These are phyloP conservation scores for Yarrowia hollandica DNA, from an alignment of 805 yeast species.

Conservation along the genomic window DNA sequence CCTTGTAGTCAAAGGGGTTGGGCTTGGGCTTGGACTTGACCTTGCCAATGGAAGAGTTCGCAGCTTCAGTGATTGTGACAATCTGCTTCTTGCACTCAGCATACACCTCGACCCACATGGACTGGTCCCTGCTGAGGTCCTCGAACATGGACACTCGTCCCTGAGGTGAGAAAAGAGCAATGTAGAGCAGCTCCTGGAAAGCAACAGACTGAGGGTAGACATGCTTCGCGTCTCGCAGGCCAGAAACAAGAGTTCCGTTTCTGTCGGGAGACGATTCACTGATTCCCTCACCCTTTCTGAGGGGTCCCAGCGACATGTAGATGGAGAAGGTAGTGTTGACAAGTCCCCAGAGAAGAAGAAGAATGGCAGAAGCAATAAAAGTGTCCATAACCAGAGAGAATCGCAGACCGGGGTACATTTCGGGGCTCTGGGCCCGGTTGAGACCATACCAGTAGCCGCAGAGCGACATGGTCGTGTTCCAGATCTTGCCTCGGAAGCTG, in stretches of 20 bases:
- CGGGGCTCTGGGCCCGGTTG: conserved; percentile 31
- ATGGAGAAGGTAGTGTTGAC: conserved; percentile 38
- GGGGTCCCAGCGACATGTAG: conserved; percentile 44
- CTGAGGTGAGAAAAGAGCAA: conserved; percentile 37
- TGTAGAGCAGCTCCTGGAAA: conserved; percentile 42
- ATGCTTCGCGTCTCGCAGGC: conserved; percentile 37
- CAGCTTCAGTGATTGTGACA: conserved; percentile 20
- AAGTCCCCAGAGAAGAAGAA: conserved; percentile 37
- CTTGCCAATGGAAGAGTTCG: conserved; percentile 3
- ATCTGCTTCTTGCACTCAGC: conserved; percentile 33
- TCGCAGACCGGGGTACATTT: conserved; percentile 32
- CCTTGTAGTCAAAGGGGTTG: conserved; percentile 24
- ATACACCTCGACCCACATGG: conserved; percentile 41
- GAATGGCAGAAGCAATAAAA: conserved; percentile 31
- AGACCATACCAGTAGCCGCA: conserved; percentile 30
- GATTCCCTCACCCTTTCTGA: conserved; percentile 38
- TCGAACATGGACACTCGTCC: conserved; percentile 42
- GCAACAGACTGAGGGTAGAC: conserved; percentile 41
- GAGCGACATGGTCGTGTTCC: conserved; percentile 32
- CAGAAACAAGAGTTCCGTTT: conserved; percentile 44
- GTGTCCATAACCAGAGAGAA: conserved; percentile 30
- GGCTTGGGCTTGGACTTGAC: conserved; percentile 5
- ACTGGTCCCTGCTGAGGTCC: conserved; percentile 40
- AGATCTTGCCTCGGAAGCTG: conserved; percentile 30
- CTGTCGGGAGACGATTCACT: conserved; percentile 39